Base-by-base conservation (phyloP, 2,329 filamentous ascomycete genomes). In the Penicillium sp. region DNA sequence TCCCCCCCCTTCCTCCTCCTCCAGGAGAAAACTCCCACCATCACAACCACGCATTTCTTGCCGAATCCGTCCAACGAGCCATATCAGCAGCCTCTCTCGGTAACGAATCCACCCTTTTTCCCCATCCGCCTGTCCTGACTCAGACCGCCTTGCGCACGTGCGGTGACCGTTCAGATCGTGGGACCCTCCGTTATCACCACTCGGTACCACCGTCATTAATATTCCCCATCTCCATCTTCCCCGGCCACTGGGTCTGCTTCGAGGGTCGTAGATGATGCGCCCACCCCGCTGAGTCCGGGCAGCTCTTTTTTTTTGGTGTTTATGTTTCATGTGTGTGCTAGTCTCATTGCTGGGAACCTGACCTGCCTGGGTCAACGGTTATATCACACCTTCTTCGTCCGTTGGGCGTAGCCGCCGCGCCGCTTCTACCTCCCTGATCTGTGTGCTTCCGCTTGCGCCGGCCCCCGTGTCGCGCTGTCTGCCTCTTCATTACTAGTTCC, bases 71-170 rank as follows among this genome's bases (percentile, higher is more conserved):
- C 18, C 18, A 18, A 18, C 18, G 18, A 18, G 18, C 18, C 18
- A 18, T 18, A 18, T 18, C 18, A 18, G 18, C 18, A 18, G 18
- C 18, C 18, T 18, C 18, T 18, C 18, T 18, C 18, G 18, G 18
- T 18, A 18, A 32, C 29, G 4, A 32, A 32, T 32, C 29, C 29
- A 18, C 18, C 18, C 18, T 18, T 18, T 18, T 3, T 18, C 3
- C 18, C 18, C 18, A 18, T 18, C 18, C 3, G 1, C 18, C 18
- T 18, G 18, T 18, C 18, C 18, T 18, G 18, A 18, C 29, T 32
- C 47, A 58, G 56, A 60, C 57, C 57, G 57, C 57, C 56, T 60
- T 60, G 48, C 34, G 52, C 57, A 60, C 57, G 57, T 60, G 57
- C 57, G 57, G 40, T 46, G 44, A 48, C 43, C 53, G 43, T 34